Conservation (phyloP, 2,329 filamentous ascomycete species). For the Fusarium sulawesiense region DNA sequence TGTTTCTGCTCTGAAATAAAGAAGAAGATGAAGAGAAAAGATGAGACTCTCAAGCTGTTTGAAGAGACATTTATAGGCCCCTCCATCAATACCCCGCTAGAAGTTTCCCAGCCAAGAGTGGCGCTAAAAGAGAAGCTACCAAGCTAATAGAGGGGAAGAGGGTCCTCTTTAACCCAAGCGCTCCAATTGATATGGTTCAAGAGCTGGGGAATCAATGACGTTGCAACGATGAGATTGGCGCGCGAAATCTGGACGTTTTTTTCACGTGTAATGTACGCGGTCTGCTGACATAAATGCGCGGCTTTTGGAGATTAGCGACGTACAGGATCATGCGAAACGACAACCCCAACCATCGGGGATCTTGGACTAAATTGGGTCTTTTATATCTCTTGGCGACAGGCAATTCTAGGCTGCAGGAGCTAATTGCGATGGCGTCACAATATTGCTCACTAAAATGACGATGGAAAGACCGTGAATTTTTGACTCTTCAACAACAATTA, state of each 20-base stretch:
- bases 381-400: not conserved
- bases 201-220: slow-evolving; percentile 5
- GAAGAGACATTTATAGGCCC: slow-evolving; percentile 1
- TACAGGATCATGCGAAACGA: not conserved
- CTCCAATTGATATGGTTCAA: slow-evolving; percentile 9
- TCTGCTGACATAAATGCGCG: not conserved
- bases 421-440: not conserved
- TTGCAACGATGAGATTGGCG: slow-evolving; percentile 3
- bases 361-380: not conserved
- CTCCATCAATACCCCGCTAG: slow-evolving; percentile 2
- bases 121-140: not conserved
- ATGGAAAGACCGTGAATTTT: not conserved
- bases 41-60: not conserved
- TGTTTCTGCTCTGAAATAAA: not conserved
- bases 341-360: not conserved
- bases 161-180: slow-evolving; percentile 6
- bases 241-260: not conserved
- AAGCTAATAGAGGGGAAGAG: not conserved
- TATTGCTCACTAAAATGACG: fast-evolving
- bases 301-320: not conserved
- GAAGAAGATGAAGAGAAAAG: not conserved
- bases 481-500: not conserved
- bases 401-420: not conserved
- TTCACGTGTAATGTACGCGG: not conserved
- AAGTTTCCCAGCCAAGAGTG: not conserved